Percentiles rank a stretch among this genome's conserved stretches.
phyloP scores from a whole-genome alignment of 352 stramenopile species.

The Globisporangium emineosum region DNA sequence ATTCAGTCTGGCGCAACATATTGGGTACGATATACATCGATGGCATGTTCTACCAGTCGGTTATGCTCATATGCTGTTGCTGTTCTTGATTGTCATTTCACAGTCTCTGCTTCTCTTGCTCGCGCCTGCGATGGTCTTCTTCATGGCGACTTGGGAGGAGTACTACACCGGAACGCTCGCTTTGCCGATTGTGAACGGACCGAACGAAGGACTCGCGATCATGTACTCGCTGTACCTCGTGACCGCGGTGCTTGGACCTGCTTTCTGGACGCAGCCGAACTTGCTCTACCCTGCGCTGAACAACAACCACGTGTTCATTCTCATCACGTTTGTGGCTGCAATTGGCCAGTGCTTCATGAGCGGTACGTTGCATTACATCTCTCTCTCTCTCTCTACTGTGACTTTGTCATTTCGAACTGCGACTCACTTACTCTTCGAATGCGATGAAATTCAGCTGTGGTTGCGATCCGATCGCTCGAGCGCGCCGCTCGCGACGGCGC shows the following conservation, averaged over 20 bases:
- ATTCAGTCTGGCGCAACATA: conserved; percentile 84
- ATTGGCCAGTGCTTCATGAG: conserved; percentile 73
- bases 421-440: neutral
- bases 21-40: conserved; percentile 38
- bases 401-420: neutral
- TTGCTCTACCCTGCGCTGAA: conserved; percentile 54
- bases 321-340: conserved; percentile 65
- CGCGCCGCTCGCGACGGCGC: conserved; percentile 54
- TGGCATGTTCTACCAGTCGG: neutral
- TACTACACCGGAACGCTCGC: conserved; percentile 96
- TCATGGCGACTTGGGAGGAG: conserved; percentile 98
- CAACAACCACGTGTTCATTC: conserved; percentile 79
- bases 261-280: conserved; percentile 67
- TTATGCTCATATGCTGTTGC: neutral
- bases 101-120: conserved; percentile 75
- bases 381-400: neutral
- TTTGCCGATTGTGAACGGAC: conserved; percentile 95
- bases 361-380: conserved; percentile 28
- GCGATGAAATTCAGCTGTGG: conserved; percentile 30
- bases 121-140: conserved; percentile 90
- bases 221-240: conserved; percentile 83
- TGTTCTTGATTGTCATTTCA: conserved; percentile 19
- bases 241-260: conserved; percentile 58
- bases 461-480: conserved; percentile 67
- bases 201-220: conserved; percentile 93